A percentile compares a stretch with the other conserved stretches of the same genome.
Evolutionary conservation across 768 basidiomycete genomes (phyloP).

Genomic region (Boletales sp.): DNA sequence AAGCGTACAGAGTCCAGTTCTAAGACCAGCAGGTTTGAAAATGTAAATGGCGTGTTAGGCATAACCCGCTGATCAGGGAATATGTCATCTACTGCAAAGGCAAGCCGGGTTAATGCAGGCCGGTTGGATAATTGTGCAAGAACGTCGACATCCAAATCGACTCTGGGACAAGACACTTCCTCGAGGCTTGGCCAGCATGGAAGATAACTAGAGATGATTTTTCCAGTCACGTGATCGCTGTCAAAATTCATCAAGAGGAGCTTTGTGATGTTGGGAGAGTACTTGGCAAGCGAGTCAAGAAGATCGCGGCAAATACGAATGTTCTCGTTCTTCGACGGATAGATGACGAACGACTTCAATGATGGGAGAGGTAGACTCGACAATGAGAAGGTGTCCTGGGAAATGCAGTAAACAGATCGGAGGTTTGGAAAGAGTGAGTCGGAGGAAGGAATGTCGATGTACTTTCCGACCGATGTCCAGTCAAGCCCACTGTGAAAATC

Average conservation of each 20-base stretch:
- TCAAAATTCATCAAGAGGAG: not conserved
- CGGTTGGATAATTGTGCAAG: not conserved
- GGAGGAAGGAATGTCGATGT: not conserved
- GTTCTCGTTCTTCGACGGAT: too few relatives aligned
- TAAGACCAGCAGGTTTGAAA: not conserved
- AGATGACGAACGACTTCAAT: not conserved
- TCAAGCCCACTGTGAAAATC: not conserved
- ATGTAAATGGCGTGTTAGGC: not conserved
- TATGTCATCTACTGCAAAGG: too few relatives aligned
- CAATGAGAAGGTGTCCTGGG: not conserved
- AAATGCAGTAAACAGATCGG: not conserved
- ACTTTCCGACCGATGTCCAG: not conserved
- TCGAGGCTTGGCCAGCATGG: conserved; percentile 5
- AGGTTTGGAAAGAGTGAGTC: conserved; percentile 4
- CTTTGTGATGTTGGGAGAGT: not conserved
- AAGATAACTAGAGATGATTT: not conserved
- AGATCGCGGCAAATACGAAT: not conserved
- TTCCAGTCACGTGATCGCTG: not conserved
- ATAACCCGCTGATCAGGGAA: too few relatives aligned
- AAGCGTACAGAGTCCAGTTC: not conserved
- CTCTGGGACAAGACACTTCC: too few relatives aligned
- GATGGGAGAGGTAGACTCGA: not conserved
- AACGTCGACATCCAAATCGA: not conserved
- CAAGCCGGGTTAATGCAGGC: too few relatives aligned
- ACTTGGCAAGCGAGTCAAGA: not conserved